These are phyloP conservation scores for Backusella macrospora DNA, from an alignment of 192 early-diverging fungal genomes.

Conservation along the genomic window DNA sequence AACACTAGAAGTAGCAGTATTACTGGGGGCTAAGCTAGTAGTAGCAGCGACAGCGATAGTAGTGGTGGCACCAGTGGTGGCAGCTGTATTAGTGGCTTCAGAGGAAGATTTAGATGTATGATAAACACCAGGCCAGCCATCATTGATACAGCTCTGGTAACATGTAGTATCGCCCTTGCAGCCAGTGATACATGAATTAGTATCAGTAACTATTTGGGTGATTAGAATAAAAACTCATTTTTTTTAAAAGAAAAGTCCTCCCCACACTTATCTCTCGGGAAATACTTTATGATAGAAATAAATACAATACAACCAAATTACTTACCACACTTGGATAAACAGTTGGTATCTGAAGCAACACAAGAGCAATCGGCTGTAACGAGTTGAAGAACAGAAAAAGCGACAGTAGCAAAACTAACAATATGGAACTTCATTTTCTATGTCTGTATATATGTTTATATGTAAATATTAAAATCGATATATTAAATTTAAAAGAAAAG, in stretches of 20 bases:
- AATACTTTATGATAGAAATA: neutral
- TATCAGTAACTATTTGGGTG: slow-evolving; percentile 6
- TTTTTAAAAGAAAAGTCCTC: neutral
- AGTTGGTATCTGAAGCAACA: neutral
- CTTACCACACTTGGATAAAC: slow-evolving; percentile 21
- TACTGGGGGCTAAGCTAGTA: neutral
- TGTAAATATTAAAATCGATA: neutral
- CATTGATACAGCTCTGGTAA: slow-evolving; percentile 15
- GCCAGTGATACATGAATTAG: slow-evolving; percentile 15
- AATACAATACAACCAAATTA: neutral
- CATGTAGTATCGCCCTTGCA: slow-evolving; percentile 10
- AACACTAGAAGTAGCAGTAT: neutral
- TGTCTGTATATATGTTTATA: neutral
- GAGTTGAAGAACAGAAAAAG: neutral
- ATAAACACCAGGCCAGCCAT: slow-evolving; percentile 5
- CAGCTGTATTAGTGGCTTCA: neutral
- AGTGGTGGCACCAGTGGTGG: neutral
- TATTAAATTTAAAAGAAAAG: too few relatives aligned
- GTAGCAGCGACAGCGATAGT: neutral
- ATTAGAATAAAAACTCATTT: neutral
- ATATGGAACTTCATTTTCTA: slow-evolving; percentile 6
- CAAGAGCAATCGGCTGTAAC: slow-evolving; percentile 11
- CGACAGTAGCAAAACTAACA: neutral
- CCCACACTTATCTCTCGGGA: neutral
- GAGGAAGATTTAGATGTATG: neutral